Conservation (phyloP, 2,329 filamentous ascomycete genomes). For the Didymellaceae sp. region DNA sequence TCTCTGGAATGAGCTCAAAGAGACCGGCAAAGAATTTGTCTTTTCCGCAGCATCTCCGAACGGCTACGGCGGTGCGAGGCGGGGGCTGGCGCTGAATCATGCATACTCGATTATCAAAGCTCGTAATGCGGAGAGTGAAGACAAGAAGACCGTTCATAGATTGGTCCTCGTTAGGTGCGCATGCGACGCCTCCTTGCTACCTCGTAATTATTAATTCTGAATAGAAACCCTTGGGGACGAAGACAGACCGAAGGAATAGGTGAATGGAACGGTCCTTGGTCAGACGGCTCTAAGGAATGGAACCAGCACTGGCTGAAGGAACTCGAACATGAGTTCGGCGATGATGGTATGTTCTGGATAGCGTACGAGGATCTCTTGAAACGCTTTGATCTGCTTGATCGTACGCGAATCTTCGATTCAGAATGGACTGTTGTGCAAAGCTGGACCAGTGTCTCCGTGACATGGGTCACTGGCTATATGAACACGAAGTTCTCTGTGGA, state of each 20-base stretch:
- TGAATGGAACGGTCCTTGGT: conserved; percentile 83
- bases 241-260: conserved; percentile 47
- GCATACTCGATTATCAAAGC: conserved; percentile 65
- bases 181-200: no score
- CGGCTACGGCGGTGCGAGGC: conserved; percentile 62
- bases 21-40: conserved; percentile 77
- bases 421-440: conserved; percentile 66
- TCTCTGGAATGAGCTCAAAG: conserved; percentile 81
- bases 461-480: conserved; percentile 66
- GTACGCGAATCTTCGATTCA: conserved; percentile 64
- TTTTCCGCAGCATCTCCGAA: conserved; percentile 67
- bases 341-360: conserved; percentile 73
- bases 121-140: conserved; percentile 58
- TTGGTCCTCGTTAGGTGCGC: conserved; percentile 66
- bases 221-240: conserved; percentile 79
- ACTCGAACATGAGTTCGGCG: conserved; percentile 74
- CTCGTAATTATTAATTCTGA: not conserved
- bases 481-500: conserved; percentile 66
- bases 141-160: conserved; percentile 48
- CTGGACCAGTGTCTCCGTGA: conserved; percentile 65
- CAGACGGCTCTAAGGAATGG: conserved; percentile 83
- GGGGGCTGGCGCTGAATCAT: conserved; percentile 52
- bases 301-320: conserved; percentile 77
- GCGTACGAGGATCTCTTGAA: conserved; percentile 64
- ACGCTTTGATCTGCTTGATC: conserved; percentile 64